Evolutionary conservation across 345 rosid genomes (phyloP), one percentile per base, ranked within the genome.

Genomic region (Microthlaspi erraticum): DNA sequence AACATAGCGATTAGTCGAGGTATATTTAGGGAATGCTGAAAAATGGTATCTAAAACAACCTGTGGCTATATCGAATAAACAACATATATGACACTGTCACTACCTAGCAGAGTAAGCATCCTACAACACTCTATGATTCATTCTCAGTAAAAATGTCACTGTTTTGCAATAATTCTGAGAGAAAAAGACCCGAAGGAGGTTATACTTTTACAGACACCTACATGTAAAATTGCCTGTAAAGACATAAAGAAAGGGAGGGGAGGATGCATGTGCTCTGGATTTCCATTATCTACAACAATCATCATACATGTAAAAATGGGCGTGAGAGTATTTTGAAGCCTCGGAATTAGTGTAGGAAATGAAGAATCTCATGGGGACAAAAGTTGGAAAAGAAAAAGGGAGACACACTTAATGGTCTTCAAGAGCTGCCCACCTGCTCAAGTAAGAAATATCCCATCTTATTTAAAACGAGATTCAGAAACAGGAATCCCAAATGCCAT

Each of bases 401-500:
- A 73, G 77, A 49, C 72, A 58, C 66, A 50, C 48, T 52, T 54
- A 72, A 63, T 34, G 68, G 70, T 64, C 58, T 64, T 55, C 64
- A 64, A 67, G 68, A 60, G 66, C 49, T 32, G 38, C 20, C 62
- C 72, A 29, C 63, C 23, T 38, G 1, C 64, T 6, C 60, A 26
- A 42, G 8, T 60, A 60, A 42, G 64, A 29, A 33, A n/a, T 31
- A 37, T 39, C 20, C 65, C 48, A 37, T 20, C 5, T 23, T 12
- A 37, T 57, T 45, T 12, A 4, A 43, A 7, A 26, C 8, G 20
- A 29, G 1, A 20, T 13, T 6, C 37, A 50, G 10, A 23, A 16
- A 56, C 10, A 57, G 31, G 10, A 63, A 64, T 33, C 31, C 44
- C 39, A 41, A 39, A 32, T 51, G 37, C 51, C 50, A 26, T 60